Percentiles rank a stretch among this genome's conserved stretches.
phyloP scores from a whole-genome alignment of 148 eudicot species.

The Heliosperma pusillum region DNA sequence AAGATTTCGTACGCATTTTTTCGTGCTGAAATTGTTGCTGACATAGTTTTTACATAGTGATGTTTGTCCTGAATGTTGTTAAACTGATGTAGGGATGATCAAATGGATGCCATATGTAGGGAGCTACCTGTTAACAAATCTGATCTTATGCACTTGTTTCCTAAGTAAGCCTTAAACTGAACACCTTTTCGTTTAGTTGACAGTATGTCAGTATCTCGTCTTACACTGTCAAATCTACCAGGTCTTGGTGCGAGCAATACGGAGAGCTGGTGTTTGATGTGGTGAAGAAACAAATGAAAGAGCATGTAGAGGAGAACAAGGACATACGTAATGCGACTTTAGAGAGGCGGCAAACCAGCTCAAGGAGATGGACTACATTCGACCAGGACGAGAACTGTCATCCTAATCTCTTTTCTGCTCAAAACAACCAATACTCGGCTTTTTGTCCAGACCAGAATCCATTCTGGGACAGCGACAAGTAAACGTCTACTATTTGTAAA shows the following conservation, averaged over 20 bases:
- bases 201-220: not conserved
- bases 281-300: conserved; percentile 67
- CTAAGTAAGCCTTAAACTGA: conserved; percentile 45
- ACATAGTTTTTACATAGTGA: not conserved
- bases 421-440: conserved; percentile 8
- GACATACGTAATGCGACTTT: conserved; percentile 25
- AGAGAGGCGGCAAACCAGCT: conserved; percentile 41
- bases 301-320: conserved; percentile 57
- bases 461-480: conserved; percentile 1
- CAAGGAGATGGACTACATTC: conserved; percentile 72
- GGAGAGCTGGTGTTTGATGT: conserved; percentile 63
- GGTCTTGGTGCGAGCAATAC: conserved; percentile 70
- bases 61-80: not conserved
- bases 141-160: conserved; percentile 62
- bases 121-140: conserved; percentile 78
- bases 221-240: conserved; percentile 3
- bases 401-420: conserved; percentile 60
- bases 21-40: not conserved
- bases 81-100: conserved; percentile 50
- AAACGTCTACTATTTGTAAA: not conserved
- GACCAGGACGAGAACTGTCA: conserved; percentile 68
- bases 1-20: conserved; percentile 50
- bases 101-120: conserved; percentile 72
- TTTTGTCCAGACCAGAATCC: conserved; percentile 4
- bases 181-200: not conserved